phyloP scores from a whole-genome alignment of 345 rosid genomes.

The Eucalyptus tenuipes region DNA sequence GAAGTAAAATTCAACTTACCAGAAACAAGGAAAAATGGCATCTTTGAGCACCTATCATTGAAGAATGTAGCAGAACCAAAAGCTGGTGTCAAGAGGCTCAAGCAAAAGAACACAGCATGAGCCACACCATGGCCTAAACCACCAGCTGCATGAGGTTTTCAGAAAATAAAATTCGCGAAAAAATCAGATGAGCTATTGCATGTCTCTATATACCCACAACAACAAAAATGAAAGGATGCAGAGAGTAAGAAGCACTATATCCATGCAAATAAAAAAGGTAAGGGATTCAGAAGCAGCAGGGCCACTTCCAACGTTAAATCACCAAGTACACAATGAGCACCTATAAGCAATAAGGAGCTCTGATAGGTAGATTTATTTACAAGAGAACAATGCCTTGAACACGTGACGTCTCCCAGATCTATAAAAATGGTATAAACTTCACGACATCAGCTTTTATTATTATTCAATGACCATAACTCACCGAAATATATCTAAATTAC shows the following conservation, averaged over 20 bases:
- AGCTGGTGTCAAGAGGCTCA: constrained; percentile 86
- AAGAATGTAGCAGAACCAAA: constrained; percentile 96
- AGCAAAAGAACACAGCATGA: constrained; percentile 94
- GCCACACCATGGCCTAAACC: constrained; percentile 99
- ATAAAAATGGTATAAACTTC: background rate
- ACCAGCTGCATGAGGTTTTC: constrained; percentile 65
- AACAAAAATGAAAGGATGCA: background rate
- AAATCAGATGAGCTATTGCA: background rate
- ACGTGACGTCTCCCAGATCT: background rate
- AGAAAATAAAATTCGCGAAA: background rate
- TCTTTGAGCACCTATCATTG: constrained; percentile 56
- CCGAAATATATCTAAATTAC: background rate
- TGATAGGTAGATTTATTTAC: background rate
- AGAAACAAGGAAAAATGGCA: constrained; percentile 91
- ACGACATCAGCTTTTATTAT: background rate
- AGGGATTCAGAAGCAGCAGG: background rate
- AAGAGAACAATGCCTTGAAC: background rate
- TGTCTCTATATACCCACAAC: background rate
- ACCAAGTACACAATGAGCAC: background rate
- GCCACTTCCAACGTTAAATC: background rate
- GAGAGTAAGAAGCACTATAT: background rate
- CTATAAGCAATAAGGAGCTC: background rate
- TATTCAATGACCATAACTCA: background rate
- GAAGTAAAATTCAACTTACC: constrained; percentile 35
- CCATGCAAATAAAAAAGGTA: background rate